Base-by-base conservation (phyloP, 768 basidiomycete genomes). In the Scleroderma citrinum region DNA sequence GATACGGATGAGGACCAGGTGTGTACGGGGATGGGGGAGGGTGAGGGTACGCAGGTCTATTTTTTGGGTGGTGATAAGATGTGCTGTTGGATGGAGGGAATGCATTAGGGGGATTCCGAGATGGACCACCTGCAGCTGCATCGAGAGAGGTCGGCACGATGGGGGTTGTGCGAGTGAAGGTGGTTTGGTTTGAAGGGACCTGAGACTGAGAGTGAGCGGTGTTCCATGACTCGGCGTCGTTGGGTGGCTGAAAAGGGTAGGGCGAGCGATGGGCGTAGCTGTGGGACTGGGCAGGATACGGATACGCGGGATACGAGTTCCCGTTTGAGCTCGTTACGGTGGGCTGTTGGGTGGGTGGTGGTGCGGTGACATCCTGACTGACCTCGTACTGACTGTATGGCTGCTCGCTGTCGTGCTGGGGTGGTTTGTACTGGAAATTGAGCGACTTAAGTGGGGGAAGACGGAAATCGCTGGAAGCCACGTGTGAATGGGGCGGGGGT, bases 401-500 rank as follows among this genome's bases (percentile, higher is more conserved):
- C 34, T 35, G 43, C 41, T 42, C 34, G 23, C 6, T 52, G 45
- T 63, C 56, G 13, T 57, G 61, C 47, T 67, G 54, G 29, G 67
- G 65, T 20, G 71, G 54, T 45, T 58, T 61, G 47, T 76, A 78
- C 48, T 63, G 61, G 54, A 87, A 85, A 62, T 85, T 82, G 61
- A 88, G 74, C 60, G 85, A 83, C 69, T 80, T 86, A 63, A 87
- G 75, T 17, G 84, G 84, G 0, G 85, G 85, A 5, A 86, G 75
- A 34, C 82, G 81, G 57, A 80, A 66, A 49, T 74, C 69, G 50
- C 67, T 73, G 59, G 74, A 44, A 21, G 66, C 67, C 46, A 70
- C 64, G 54, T 66, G 70, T 31, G 69, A 58, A 7, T 69, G 68
- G 17, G 67, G 67, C 26, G 64, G 60, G 4, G 66, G 59, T 32